These are phyloP conservation scores for Fusarium sp. DNA, from an alignment of 2,329 filamentous ascomycete genomes.

Conservation along the genomic window DNA sequence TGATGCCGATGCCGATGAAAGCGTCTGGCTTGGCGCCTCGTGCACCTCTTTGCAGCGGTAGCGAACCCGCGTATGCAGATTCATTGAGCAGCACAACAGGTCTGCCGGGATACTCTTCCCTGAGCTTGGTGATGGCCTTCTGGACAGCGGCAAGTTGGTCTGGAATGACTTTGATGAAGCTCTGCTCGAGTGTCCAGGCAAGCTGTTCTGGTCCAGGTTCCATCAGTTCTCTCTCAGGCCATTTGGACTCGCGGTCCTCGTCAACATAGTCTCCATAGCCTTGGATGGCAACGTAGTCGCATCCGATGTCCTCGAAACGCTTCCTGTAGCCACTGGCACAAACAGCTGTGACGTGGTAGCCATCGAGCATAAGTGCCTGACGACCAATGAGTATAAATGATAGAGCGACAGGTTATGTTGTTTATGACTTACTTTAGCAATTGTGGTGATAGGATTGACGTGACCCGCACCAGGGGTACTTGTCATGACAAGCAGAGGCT, in stretches of 20 bases:
- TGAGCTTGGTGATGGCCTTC: not conserved
- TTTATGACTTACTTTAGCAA: constrained; percentile 2
- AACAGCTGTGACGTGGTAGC: constrained; percentile 11
- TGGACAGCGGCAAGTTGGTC: constrained; percentile 11
- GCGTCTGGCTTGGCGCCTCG: not conserved
- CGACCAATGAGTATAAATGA: too few relatives aligned
- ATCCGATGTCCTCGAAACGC: constrained; percentile 7
- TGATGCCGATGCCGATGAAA: constrained; percentile 9
- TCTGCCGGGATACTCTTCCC: not conserved
- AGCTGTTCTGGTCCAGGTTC: constrained; percentile 4
- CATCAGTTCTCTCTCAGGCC: constrained; percentile 2
- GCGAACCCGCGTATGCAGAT: constrained; percentile 1
- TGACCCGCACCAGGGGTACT: constrained; percentile 5
- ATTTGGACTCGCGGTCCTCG: constrained; percentile 8
- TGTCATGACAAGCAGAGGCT: constrained; percentile 7
- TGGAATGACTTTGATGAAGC: constrained; percentile 10
- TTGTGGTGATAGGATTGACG: constrained; percentile 16
- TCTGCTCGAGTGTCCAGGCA: constrained; percentile 8
- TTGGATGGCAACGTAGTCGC: constrained; percentile 5
- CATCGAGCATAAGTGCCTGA: not conserved
- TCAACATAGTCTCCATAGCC: constrained; percentile 20
- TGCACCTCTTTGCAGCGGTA: not conserved
- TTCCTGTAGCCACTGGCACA: constrained; percentile 7
- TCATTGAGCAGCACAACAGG: constrained; percentile 7
- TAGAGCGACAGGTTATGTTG: too few relatives aligned